Conservation (phyloP, 2,329 filamentous ascomycete species). For the Aspergillus thermomutatus region DNA sequence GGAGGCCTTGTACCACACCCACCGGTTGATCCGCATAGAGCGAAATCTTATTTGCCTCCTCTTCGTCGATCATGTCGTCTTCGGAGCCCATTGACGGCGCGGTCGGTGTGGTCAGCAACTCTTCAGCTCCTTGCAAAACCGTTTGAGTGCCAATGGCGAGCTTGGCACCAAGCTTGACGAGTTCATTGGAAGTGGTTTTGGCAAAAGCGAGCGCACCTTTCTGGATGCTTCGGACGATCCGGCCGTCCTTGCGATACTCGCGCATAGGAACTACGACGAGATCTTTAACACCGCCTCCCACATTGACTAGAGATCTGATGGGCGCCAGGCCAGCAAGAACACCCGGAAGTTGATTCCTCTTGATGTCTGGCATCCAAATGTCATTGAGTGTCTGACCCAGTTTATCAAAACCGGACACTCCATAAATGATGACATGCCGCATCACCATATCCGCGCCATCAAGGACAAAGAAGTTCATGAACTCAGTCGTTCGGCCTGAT, state of each 20-base stretch:
- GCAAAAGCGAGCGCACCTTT: constrained; percentile 90
- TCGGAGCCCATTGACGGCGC: constrained; percentile 47
- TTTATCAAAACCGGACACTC: constrained; percentile 83
- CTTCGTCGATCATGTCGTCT: constrained; percentile 61
- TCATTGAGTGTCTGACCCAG: constrained; percentile 88
- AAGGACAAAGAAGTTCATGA: constrained; percentile 97
- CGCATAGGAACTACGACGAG: constrained; percentile 84
- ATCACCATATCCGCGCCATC: constrained; percentile 85
- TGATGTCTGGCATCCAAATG: constrained; percentile 94
- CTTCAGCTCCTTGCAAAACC: constrained; percentile 85
- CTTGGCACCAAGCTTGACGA: constrained; percentile 93
- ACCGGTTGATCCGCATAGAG: constrained; percentile 93
- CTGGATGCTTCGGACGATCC: constrained; percentile 84
- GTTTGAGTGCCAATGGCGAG: constrained; percentile 92
- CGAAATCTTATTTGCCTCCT: constrained; percentile 75
- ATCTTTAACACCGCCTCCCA: constrained; percentile 81
- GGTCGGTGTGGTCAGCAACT: constrained; percentile 54
- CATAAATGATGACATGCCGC: constrained; percentile 87
- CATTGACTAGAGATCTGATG: constrained; percentile 85
- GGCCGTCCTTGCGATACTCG: constrained; percentile 91
- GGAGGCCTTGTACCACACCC: constrained; percentile 79
- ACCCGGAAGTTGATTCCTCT: constrained; percentile 79
- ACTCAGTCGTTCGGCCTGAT: constrained; percentile 91
- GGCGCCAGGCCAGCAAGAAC: constrained; percentile 86
- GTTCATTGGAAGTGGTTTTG: constrained; percentile 86